A percentile compares a stretch with the other conserved stretches of the same genome.
phyloP scores from a whole-genome alignment of 345 rosid species.

The Moricandia moricandioides region DNA sequence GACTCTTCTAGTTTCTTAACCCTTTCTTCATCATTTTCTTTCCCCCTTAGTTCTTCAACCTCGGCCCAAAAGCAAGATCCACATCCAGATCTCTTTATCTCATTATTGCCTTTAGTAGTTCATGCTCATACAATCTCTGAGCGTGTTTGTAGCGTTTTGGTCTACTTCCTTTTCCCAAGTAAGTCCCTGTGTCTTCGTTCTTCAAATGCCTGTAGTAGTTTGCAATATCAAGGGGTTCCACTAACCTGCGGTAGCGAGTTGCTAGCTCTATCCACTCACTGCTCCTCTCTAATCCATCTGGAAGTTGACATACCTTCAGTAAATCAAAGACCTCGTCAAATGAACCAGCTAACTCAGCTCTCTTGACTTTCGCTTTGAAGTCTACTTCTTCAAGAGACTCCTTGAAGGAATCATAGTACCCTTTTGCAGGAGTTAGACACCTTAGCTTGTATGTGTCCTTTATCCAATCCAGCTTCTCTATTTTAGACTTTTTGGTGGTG shows the following conservation, averaged over 20 bases:
- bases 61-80: conserved; percentile 77
- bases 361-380: conserved; percentile 64
- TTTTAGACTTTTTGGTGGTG: neutral
- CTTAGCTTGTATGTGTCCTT: conserved; percentile 39
- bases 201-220: conserved; percentile 69
- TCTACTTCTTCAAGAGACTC: conserved; percentile 37
- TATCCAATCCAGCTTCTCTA: neutral
- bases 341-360: conserved; percentile 68
- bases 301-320: conserved; percentile 58
- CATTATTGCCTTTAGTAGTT: neutral
- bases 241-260: conserved; percentile 48
- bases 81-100: neutral
- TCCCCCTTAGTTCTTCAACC: conserved; percentile 70
- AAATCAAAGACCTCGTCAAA: conserved; percentile 64
- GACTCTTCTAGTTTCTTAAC: conserved; percentile 19
- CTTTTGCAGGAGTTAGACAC: conserved; percentile 35
- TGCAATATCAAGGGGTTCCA: conserved; percentile 77
- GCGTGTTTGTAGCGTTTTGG: conserved; percentile 61
- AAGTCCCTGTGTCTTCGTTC: conserved; percentile 79
- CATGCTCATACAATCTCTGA: conserved; percentile 63
- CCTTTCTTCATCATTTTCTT: too few relatives aligned
- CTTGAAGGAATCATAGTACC: conserved; percentile 71
- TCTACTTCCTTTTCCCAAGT: conserved; percentile 54
- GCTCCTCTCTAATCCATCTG: conserved; percentile 53
- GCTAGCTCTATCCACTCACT: conserved; percentile 44